These are phyloP conservation scores for Globisporangium cylindrosporum DNA, from an alignment of 352 stramenopile species.

Conservation along the genomic window DNA sequence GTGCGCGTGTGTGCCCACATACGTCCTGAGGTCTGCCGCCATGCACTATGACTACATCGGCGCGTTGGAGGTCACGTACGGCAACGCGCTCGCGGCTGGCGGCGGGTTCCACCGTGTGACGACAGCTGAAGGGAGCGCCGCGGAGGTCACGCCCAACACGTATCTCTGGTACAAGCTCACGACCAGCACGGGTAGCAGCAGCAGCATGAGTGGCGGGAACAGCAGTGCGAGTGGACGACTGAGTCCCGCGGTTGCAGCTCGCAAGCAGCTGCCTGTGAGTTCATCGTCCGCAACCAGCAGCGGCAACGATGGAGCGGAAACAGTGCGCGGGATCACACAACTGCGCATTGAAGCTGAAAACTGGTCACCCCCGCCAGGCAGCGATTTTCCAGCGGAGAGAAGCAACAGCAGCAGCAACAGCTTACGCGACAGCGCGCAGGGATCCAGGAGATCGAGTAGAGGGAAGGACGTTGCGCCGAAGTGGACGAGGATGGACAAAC, in stretches of 20 bases:
- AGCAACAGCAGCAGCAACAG: constrained; percentile 10
- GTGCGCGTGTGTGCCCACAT: not conserved
- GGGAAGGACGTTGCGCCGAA: not conserved
- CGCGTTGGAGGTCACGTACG: constrained; percentile 82
- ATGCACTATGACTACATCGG: constrained; percentile 78
- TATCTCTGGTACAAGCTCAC: constrained; percentile 84
- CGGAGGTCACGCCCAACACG: constrained; percentile 76
- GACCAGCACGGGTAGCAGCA: not conserved
- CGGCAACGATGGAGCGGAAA: constrained; percentile 7
- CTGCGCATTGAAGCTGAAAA: constrained; percentile 42
- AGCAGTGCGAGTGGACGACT: not conserved
- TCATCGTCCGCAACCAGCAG: constrained; percentile 1
- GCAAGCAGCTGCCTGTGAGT: constrained; percentile 10
- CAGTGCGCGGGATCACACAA: constrained; percentile 41
- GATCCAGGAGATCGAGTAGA: not conserved
- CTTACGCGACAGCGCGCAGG: not conserved
- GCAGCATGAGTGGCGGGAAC: not conserved
- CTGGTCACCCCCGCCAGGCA: constrained; percentile 16
- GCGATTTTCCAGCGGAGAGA: not conserved
- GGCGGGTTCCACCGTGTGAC: constrained; percentile 84
- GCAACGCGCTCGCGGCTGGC: constrained; percentile 75
- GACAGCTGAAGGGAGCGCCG: constrained; percentile 61
- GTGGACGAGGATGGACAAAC: constrained; percentile 76
- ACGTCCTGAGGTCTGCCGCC: constrained; percentile 3
- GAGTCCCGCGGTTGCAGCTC: not conserved